phyloP scores from a whole-genome alignment of 2,329 filamentous ascomycete species.

The Alternaria arbusti region DNA sequence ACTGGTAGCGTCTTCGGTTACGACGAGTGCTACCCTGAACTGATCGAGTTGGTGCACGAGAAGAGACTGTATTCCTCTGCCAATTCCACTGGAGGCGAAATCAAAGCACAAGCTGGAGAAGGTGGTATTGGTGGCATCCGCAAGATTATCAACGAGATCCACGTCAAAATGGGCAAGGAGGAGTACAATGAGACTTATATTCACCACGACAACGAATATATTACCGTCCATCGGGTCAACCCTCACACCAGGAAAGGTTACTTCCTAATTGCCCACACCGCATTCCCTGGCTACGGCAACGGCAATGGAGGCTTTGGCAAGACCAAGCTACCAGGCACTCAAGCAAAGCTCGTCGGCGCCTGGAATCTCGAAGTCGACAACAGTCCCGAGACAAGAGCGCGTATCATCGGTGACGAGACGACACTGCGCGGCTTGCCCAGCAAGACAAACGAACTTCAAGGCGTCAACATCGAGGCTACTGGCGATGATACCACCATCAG shows the following conservation, averaged over 20 bases:
- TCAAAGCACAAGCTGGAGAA: slow-evolving; percentile 73
- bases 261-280: slow-evolving; percentile 94
- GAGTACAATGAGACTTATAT: slow-evolving; percentile 95
- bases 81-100: slow-evolving; percentile 65
- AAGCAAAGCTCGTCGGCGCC: slow-evolving; percentile 82
- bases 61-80: slow-evolving; percentile 81
- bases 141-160: slow-evolving; percentile 92
- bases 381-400: slow-evolving; percentile 70
- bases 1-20: slow-evolving; percentile 98
- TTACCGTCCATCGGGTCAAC: slow-evolving; percentile 94
- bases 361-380: slow-evolving; percentile 91
- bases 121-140: slow-evolving; percentile 89
- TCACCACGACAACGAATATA: slow-evolving; percentile 94
- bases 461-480: slow-evolving; percentile 74
- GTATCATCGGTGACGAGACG: slow-evolving; percentile 71
- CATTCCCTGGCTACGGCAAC: slow-evolving; percentile 88
- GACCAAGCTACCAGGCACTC: slow-evolving; percentile 81
- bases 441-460: slow-evolving; percentile 74
- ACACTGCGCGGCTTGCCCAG: slow-evolving; percentile 84
- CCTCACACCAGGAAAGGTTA: slow-evolving; percentile 91
- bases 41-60: slow-evolving; percentile 93
- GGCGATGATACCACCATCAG: slow-evolving; percentile 79
- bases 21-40: slow-evolving; percentile 91
- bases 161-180: slow-evolving; percentile 93
- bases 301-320: slow-evolving; percentile 81